Conservation (phyloP, 768 basidiomycete species). For the Lactarius quietus region DNA sequence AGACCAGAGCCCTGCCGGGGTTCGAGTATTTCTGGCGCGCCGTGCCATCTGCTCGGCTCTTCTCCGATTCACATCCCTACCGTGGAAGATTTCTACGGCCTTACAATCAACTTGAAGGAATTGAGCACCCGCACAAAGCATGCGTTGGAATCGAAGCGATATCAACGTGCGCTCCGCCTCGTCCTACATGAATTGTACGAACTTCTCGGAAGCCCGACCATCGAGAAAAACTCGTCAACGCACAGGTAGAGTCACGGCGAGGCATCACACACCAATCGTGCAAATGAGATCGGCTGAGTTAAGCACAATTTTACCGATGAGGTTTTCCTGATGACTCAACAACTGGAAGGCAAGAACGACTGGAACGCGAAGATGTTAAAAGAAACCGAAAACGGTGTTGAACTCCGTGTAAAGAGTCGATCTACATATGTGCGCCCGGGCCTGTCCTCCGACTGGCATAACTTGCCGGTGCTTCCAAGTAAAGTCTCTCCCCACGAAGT, state of each 20-base stretch:
- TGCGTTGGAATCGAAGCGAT: not conserved
- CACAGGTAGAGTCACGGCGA: constrained; percentile 15
- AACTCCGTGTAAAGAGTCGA: too few species aligned
- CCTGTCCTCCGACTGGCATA: too few species aligned
- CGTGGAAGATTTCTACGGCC: not conserved
- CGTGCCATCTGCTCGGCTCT: not conserved
- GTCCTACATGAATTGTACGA: constrained; percentile 16
- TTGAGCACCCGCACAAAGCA: constrained; percentile 1
- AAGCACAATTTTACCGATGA: too few species aligned
- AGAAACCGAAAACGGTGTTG: too few species aligned
- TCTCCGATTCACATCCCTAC: constrained; percentile 10
- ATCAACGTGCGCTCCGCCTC: not conserved
- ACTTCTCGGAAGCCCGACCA: constrained; percentile 9
- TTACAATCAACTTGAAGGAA: not conserved
- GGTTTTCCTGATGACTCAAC: too few species aligned
- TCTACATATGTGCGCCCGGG: too few species aligned
- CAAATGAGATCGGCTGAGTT: too few species aligned
- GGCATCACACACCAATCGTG: too few species aligned
- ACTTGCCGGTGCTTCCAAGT: too few species aligned
- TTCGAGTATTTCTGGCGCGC: constrained; percentile 13
- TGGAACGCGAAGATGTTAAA: too few species aligned
- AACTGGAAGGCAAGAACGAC: too few species aligned
- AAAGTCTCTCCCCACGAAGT: too few species aligned
- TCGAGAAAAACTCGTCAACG: constrained; percentile 9
- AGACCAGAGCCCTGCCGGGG: not conserved